Evolutionary conservation across 768 basidiomycete species (phyloP).

Genomic region (Boletus tylopilopsis): DNA sequence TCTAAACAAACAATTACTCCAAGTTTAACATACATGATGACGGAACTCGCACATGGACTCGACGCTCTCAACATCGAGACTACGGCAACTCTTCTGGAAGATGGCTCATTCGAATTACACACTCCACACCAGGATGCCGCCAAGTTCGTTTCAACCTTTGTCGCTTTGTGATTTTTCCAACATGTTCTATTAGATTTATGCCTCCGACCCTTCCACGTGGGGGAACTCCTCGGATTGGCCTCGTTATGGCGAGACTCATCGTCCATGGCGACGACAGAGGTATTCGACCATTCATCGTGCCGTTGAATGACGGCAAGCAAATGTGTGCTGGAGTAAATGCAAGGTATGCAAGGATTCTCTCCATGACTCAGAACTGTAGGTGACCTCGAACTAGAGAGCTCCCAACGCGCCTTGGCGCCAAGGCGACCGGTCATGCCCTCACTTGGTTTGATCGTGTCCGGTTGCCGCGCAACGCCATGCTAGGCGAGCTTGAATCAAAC

Average conservation of each 20-base stretch:
- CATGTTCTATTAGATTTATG: not conserved
- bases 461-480: not conserved
- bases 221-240: not conserved
- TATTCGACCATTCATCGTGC: not conserved
- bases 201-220: not conserved
- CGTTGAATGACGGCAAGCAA: not conserved
- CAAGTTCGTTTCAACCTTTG: not conserved
- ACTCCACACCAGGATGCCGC: not conserved
- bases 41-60: not conserved
- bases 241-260: not conserved
- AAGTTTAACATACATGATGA: not conserved
- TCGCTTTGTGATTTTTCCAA: not conserved
- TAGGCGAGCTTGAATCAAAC: not conserved
- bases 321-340: not conserved
- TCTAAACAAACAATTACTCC: not conserved
- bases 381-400: not conserved
- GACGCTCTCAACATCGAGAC: slow-evolving; percentile 1
- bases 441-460: not conserved
- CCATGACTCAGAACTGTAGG: not conserved
- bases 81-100: not conserved
- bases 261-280: not conserved
- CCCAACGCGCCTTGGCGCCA: not conserved
- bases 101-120: not conserved
- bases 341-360: not conserved
- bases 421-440: not conserved